Evolutionary conservation across 169 alveolate genomes (phyloP), one percentile per base, ranked within the genome.

Genomic region (Plasmodium cynomolgi): DNA sequence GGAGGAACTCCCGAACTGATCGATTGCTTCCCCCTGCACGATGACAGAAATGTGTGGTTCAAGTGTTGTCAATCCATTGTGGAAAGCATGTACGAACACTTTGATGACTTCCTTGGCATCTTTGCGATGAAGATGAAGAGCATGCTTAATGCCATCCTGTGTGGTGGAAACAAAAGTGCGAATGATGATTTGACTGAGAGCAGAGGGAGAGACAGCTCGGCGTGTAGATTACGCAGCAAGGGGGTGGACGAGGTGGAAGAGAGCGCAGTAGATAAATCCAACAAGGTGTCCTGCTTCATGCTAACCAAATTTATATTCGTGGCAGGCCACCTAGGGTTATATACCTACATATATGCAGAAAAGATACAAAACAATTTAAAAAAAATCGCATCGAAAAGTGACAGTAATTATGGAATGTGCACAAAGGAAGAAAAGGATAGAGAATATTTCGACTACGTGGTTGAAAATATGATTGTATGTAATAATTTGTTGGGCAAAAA

Each of bases 391-490:
- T 90, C 84, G 15, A 81, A 90, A 62, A 81, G 54, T 68, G 94
- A 90, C 7, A 90, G 73, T 68, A 90, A 90, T 50, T 90, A 39
- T 80, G 94, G 94, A 4, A 90, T 90, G 94, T 90, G 91, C 15
- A 90, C 94, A 17, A 90, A 80, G 26, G 94, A 90, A 39, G 94
- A 90, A 90, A 79, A 90, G 44, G 94, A 90, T 23, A 58, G 94
- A 41, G 94, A 90, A 47, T 90, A 90, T 80, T 90, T 90, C 73
- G 94, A 90, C 56, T 90, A 81, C 23, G 91, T 90, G 34, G 94
- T 90, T 58, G 94, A 90, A 17, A 26, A 90, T 68, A 90, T 81
- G 91, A 90, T 90, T 62, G 94, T 90, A 44, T 90, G 94, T 90
- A 81, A 80, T 71, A 90, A 90, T 37, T 47, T 90, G 15, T 54